Conservation (phyloP, 2,329 filamentous ascomycete genomes). For the Camptophora hylomeconis region DNA sequence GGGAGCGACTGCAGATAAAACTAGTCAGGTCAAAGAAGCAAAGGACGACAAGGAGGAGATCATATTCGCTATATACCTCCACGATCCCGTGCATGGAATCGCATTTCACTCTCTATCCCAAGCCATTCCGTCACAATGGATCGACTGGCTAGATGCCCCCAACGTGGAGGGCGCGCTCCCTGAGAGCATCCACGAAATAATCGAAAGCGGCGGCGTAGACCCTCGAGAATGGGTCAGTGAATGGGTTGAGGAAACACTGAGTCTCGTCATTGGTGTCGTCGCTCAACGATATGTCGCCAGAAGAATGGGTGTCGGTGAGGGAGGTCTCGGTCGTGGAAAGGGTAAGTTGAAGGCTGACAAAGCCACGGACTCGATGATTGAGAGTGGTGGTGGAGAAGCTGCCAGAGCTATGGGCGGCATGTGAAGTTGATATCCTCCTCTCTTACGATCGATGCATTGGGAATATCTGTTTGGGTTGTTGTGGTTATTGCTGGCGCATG, state of each 20-base stretch:
- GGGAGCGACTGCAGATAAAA: slow-evolving; percentile 32
- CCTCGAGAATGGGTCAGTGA: slow-evolving; percentile 94
- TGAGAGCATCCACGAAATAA: slow-evolving; percentile 75
- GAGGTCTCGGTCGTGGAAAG: slow-evolving; percentile 46
- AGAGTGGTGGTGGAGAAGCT: slow-evolving; percentile 47
- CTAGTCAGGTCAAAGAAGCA: slow-evolving; percentile 14
- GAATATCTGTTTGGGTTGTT: background rate
- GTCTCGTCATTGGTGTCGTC: slow-evolving; percentile 66
- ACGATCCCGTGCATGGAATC: slow-evolving; percentile 83
- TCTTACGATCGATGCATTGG: too few species aligned
- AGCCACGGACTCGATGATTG: slow-evolving; percentile 39
- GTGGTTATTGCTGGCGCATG: too few species aligned
- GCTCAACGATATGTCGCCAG: slow-evolving; percentile 91
- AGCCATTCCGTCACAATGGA: slow-evolving; percentile 70
- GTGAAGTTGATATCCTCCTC: too few species aligned
- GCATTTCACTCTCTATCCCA: slow-evolving; percentile 76
- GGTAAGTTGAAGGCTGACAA: slow-evolving; percentile 33
- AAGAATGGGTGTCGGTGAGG: slow-evolving; percentile 90
- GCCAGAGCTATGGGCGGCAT: slow-evolving; percentile 36
- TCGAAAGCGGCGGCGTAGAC: slow-evolving; percentile 63
- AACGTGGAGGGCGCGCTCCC: slow-evolving; percentile 44
- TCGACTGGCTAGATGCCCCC: slow-evolving; percentile 77
- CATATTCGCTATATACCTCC: slow-evolving; percentile 64
- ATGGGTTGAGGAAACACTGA: slow-evolving; percentile 84
- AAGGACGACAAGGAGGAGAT: slow-evolving; percentile 43